Percentiles rank a stretch among this genome's conserved stretches.
Evolutionary conservation across 148 eudicot genomes (phyloP).

Genomic region (Camellia japonica): DNA sequence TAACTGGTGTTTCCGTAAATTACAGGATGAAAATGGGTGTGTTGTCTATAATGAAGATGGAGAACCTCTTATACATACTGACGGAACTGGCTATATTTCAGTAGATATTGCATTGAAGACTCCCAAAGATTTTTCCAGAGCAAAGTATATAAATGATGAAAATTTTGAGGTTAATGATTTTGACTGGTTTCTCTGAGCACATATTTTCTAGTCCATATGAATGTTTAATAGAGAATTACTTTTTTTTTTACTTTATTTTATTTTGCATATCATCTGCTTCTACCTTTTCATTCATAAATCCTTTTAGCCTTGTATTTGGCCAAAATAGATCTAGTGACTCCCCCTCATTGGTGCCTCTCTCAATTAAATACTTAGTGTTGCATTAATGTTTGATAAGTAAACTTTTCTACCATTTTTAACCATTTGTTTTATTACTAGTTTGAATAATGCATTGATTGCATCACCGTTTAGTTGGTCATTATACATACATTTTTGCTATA

Average conservation of each 20-base stretch:
- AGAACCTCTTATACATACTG: slow-evolving; percentile 59
- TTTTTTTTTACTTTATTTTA: not conserved
- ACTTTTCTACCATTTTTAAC: not conserved
- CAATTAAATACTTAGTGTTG: not conserved
- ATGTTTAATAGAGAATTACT: not conserved
- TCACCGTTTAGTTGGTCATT: too few relatives aligned
- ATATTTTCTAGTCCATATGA: too few relatives aligned
- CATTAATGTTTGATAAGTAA: not conserved
- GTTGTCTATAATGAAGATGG: slow-evolving; percentile 37
- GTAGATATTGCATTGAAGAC: slow-evolving; percentile 74
- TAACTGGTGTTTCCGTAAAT: not conserved
- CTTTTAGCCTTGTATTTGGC: not conserved
- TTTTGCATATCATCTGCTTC: not conserved
- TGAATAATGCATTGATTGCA: too few relatives aligned
- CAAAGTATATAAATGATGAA: slow-evolving; percentile 25
- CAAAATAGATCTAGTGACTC: not conserved
- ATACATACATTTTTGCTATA: too few relatives aligned
- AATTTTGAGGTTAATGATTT: slow-evolving; percentile 45
- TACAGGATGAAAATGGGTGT: slow-evolving; percentile 52
- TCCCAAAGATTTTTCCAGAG: slow-evolving; percentile 51
- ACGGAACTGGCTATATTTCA: slow-evolving; percentile 92
- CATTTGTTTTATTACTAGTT: too few relatives aligned
- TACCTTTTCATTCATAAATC: too few relatives aligned
- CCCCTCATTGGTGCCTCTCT: not conserved
- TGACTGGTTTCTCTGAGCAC: not conserved